Evolutionary conservation across 2,329 filamentous ascomycete species (phyloP).

Genomic region (Alternaria sp.): DNA sequence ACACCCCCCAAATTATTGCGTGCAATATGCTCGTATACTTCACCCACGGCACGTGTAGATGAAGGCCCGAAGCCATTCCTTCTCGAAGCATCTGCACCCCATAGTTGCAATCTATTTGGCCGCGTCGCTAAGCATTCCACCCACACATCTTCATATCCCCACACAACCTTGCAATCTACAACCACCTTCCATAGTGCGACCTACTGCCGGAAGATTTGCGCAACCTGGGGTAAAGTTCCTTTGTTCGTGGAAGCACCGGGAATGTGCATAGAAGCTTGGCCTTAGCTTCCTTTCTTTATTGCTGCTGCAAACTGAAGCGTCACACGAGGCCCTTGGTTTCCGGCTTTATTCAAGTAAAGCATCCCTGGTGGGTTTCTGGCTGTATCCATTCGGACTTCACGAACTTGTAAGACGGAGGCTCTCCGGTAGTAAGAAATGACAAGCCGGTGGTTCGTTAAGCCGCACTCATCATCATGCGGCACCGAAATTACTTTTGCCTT

Average conservation of each 20-base stretch:
- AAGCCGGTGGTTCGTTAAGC: constrained; percentile 2
- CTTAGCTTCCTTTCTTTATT: constrained; percentile 23
- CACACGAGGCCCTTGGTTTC: constrained; percentile 18
- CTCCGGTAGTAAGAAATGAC: constrained; percentile 12
- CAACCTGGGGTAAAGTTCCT: constrained; percentile 39
- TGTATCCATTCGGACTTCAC: neutral
- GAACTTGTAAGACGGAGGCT: constrained; percentile 1
- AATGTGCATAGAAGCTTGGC: constrained; percentile 22
- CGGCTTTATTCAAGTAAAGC: constrained; percentile 20
- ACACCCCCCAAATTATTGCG: constrained; percentile 22
- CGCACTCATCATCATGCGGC: neutral
- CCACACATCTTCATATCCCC: constrained; percentile 36
- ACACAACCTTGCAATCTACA: constrained; percentile 38
- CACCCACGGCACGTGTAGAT: constrained; percentile 12
- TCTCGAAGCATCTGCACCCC: constrained; percentile 43
- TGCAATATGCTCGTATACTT: constrained; percentile 23
- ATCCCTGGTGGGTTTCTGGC: constrained; percentile 17
- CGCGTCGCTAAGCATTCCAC: constrained; percentile 23
- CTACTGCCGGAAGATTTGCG: constrained; percentile 42
- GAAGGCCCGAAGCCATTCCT: constrained; percentile 19
- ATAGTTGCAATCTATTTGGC: constrained; percentile 42
- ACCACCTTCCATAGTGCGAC: constrained; percentile 22
- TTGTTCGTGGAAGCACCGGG: constrained; percentile 28
- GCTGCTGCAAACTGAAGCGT: constrained; percentile 24
- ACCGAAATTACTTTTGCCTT: constrained; percentile 15